Evolutionary conservation across 2,329 filamentous ascomycete genomes (phyloP).

Genomic region (Aureobasidium sp.): DNA sequence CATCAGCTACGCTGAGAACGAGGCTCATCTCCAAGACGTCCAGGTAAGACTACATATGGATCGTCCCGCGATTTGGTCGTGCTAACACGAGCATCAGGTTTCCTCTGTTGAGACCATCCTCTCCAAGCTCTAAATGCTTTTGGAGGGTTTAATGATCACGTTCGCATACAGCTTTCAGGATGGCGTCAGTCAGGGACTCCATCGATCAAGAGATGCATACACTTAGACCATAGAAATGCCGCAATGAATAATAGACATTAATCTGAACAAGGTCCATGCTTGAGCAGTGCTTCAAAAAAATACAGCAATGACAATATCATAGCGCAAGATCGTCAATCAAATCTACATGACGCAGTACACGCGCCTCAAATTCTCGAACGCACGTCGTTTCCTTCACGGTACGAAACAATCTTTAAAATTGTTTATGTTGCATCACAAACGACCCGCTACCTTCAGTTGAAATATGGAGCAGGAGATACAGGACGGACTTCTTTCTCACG

Average conservation of each 20-base stretch:
- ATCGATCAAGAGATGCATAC: background rate
- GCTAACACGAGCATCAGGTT: conserved; percentile 35
- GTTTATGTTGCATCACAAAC: conserved; percentile 41
- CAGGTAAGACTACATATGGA: conserved; percentile 30
- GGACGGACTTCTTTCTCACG: conserved; percentile 40
- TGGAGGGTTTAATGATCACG: too few species aligned
- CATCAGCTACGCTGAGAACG: conserved; percentile 71
- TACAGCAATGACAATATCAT: background rate
- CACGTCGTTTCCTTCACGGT: too few species aligned
- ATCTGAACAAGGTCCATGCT: background rate
- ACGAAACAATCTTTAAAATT: background rate
- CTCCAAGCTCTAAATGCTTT: conserved; percentile 37
- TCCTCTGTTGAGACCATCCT: conserved; percentile 42
- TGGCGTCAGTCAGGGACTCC: background rate
- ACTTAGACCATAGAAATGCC: conserved; percentile 7
- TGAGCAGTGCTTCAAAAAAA: background rate
- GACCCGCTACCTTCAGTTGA: conserved; percentile 43
- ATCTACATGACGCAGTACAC: background rate
- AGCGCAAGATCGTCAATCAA: too few species aligned
- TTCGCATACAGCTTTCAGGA: too few species aligned
- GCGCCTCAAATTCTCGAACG: background rate
- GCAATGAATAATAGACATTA: conserved; percentile 6
- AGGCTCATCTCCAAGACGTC: conserved; percentile 47
- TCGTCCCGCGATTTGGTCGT: background rate
- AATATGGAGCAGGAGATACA: conserved; percentile 46